Evolutionary conservation across 805 yeast genomes (phyloP).

Genomic region (Nakazawaea ishiwadae): DNA sequence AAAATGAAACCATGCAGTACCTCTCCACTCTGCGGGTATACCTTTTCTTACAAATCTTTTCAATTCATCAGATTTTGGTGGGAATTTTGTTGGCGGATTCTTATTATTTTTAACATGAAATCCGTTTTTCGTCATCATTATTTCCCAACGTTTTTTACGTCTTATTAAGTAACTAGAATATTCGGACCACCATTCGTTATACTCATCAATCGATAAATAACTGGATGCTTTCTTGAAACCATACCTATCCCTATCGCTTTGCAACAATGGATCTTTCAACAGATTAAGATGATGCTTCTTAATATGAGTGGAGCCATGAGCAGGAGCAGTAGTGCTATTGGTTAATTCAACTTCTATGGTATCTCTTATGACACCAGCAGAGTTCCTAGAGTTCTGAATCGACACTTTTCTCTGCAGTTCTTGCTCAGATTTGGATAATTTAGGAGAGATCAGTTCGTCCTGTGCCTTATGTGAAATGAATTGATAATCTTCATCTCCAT

Average conservation of each 20-base stretch:
- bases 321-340: conserved; percentile 8
- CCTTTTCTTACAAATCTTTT: conserved; percentile 85
- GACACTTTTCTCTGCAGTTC: conserved; percentile 4
- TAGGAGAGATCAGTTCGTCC: too few relatives aligned
- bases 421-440: too few relatives aligned
- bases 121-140: conserved; percentile 64
- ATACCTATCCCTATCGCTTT: conserved; percentile 60
- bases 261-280: conserved; percentile 13
- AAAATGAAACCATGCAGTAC: conserved; percentile 94
- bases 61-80: conserved; percentile 72
- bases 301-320: background rate
- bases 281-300: conserved; percentile 10
- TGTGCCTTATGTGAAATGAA: background rate
- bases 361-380: conserved; percentile 14
- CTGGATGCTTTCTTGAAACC: conserved; percentile 75
- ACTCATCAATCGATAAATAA: conserved; percentile 48
- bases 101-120: conserved; percentile 36
- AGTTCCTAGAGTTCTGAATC: conserved; percentile 12
- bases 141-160: conserved; percentile 75
- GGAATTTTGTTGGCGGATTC: conserved; percentile 57
- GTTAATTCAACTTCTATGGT: conserved; percentile 5
- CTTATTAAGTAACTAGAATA: conserved; percentile 61
- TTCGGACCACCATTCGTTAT: conserved; percentile 70
- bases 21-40: conserved; percentile 96
- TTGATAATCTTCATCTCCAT: conserved; percentile 4